A percentile compares a stretch with the other conserved stretches of the same genome.
phyloP scores from a whole-genome alignment of 2,329 filamentous ascomycete genomes.

The Ceratocystis albifundus region DNA sequence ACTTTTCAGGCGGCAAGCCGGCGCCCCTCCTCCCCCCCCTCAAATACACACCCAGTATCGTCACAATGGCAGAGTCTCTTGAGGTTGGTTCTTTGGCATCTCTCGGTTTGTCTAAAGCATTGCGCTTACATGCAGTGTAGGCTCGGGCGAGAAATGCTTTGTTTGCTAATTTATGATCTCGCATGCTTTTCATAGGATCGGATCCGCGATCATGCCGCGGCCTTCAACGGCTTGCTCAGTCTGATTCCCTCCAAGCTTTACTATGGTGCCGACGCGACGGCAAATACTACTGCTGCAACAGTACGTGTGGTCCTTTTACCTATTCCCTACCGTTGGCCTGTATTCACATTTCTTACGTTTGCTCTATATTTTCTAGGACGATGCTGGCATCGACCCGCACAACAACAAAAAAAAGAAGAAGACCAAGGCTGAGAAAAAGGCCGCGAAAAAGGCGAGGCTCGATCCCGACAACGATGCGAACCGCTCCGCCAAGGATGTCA shows the following conservation, averaged over 20 bases:
- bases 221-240: slow-evolving; percentile 77
- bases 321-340: slow-evolving; percentile 13
- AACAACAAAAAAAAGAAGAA: slow-evolving; percentile 64
- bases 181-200: slow-evolving; percentile 37
- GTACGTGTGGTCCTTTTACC: slow-evolving; percentile 43
- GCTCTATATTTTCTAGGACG: slow-evolving; percentile 47
- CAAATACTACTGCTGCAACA: slow-evolving; percentile 35
- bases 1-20: not conserved
- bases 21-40: too few species aligned
- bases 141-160: not conserved
- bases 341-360: slow-evolving; percentile 5
- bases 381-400: slow-evolving; percentile 52
- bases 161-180: slow-evolving; percentile 17
- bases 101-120: not conserved
- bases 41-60: slow-evolving; percentile 1
- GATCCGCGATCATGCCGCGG: slow-evolving; percentile 51
- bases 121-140: not conserved
- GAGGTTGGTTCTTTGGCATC: slow-evolving; percentile 25
- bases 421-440: slow-evolving; percentile 74
- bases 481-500: slow-evolving; percentile 75
- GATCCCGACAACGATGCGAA: slow-evolving; percentile 77
- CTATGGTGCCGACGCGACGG: slow-evolving; percentile 81
- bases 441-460: slow-evolving; percentile 76
- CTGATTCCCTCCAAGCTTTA: slow-evolving; percentile 85
- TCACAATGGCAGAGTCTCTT: slow-evolving; percentile 27